Percentiles rank a stretch among this genome's conserved stretches.
These are phyloP conservation scores for Tuber aestivum DNA, from an alignment of 495 filamentous ascomycete genomes.

Conservation along the genomic window DNA sequence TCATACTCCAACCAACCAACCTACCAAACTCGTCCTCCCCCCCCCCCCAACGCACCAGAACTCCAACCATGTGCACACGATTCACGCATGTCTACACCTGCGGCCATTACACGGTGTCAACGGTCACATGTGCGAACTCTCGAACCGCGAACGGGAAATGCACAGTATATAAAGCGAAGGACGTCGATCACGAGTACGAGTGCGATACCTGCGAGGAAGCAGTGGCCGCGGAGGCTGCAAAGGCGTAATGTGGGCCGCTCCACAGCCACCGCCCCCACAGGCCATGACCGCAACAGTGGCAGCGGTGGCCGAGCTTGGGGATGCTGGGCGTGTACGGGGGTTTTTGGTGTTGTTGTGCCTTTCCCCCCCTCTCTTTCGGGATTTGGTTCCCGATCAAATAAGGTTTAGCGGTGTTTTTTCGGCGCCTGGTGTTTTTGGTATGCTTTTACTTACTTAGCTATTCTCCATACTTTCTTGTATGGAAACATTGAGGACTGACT, in stretches of 20 bases:
- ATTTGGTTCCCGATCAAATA: background rate
- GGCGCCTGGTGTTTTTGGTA: conserved; percentile 35
- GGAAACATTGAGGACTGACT: conserved; percentile 1
- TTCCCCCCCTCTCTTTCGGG: background rate
- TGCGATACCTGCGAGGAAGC: conserved; percentile 39
- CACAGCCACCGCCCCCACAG: conserved; percentile 54
- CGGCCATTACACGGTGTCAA: conserved; percentile 38
- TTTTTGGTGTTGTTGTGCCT: background rate
- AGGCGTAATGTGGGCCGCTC: conserved; percentile 15
- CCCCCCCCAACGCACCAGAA: conserved; percentile 7
- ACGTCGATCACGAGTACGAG: conserved; percentile 41
- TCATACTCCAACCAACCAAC: background rate
- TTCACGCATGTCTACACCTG: conserved; percentile 43
- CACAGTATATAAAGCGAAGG: conserved; percentile 41
- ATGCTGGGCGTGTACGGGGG: background rate
- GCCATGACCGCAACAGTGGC: background rate
- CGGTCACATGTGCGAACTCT: conserved; percentile 41
- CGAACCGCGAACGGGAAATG: conserved; percentile 41
- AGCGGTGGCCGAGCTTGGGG: background rate
- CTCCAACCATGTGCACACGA: conserved; percentile 39
- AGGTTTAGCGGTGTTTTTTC: conserved; percentile 15
- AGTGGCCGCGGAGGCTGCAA: conserved; percentile 25
- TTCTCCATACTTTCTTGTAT: conserved; percentile 9
- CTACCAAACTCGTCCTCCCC: background rate
- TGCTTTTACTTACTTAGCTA: conserved; percentile 7